Evolutionary conservation across 768 basidiomycete genomes (phyloP).

Genomic region (Tylopilus sp.): DNA sequence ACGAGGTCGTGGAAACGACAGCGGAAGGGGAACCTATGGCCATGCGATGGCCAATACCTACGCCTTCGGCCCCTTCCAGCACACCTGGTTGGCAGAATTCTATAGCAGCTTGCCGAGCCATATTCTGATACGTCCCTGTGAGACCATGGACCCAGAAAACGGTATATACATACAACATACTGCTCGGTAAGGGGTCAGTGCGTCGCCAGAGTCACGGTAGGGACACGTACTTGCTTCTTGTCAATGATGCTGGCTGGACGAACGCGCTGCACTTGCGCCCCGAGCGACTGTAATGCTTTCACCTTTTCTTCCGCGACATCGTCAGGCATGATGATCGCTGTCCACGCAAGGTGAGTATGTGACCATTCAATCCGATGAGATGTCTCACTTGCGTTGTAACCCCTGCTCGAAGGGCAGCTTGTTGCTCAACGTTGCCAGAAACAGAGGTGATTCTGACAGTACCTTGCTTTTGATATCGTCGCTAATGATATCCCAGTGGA

Average conservation of each 20-base stretch:
- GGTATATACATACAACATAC: constrained; percentile 57
- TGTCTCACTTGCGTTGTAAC: constrained; percentile 76
- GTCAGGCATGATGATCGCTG: constrained; percentile 88
- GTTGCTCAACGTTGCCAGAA: neutral
- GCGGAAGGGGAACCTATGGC: constrained; percentile 46
- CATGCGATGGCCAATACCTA: constrained; percentile 31
- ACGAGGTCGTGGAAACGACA: constrained; percentile 51
- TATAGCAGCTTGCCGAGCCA: constrained; percentile 76
- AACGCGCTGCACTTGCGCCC: constrained; percentile 86
- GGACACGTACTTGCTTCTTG: constrained; percentile 74
- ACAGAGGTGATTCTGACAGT: constrained; percentile 10
- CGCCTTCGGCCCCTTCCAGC: constrained; percentile 7
- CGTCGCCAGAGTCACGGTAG: neutral
- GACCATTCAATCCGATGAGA: too few relatives aligned
- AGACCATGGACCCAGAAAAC: neutral
- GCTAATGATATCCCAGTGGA: constrained; percentile 97
- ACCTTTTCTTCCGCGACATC: constrained; percentile 92
- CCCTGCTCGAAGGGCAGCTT: constrained; percentile 42
- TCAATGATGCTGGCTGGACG: constrained; percentile 96
- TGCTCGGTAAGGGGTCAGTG: constrained; percentile 22
- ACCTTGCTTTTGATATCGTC: constrained; percentile 87
- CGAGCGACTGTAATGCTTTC: constrained; percentile 74
- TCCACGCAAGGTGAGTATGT: neutral
- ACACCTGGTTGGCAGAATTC: constrained; percentile 57
- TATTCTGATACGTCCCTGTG: constrained; percentile 53